Conservation (phyloP, 1,284 basidiomycete genomes). For the Fomes fomentarius region DNA sequence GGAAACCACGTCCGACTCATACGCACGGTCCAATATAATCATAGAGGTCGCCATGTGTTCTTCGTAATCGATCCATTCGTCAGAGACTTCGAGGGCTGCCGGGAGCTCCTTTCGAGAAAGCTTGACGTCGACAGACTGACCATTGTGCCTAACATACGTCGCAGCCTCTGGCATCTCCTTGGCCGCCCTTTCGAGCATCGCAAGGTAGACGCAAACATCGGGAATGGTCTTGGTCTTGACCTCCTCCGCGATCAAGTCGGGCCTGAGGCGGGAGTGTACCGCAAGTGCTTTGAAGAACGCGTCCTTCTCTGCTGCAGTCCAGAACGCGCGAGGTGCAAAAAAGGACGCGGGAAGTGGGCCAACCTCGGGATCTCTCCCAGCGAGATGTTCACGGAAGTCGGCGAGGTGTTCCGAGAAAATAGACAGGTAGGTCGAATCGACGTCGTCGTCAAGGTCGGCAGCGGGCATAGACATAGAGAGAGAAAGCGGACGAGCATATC, state of each 20-base stretch:
- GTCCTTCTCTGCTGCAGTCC: slow-evolving; percentile 70
- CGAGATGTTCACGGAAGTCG: slow-evolving; percentile 27
- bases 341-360: slow-evolving; percentile 39
- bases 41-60: slow-evolving; percentile 53
- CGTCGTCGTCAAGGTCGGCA: slow-evolving; percentile 21
- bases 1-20: slow-evolving; percentile 28
- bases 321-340: slow-evolving; percentile 51
- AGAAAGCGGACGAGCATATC: neutral
- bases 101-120: slow-evolving; percentile 26
- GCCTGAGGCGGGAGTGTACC: slow-evolving; percentile 66
- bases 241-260: slow-evolving; percentile 71
- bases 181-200: slow-evolving; percentile 46
- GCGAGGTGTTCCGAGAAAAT: slow-evolving; percentile 26
- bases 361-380: slow-evolving; percentile 16
- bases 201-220: slow-evolving; percentile 66
- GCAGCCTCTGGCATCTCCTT: neutral
- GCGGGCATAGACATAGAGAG: slow-evolving; percentile 18
- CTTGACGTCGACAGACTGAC: neutral
- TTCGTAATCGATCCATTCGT: slow-evolving; percentile 63
- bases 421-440: slow-evolving; percentile 21
- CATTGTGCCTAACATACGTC: neutral
- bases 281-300: slow-evolving; percentile 70
- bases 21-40: slow-evolving; percentile 36
- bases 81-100: slow-evolving; percentile 60
- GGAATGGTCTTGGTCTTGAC: slow-evolving; percentile 61